Evolutionary conservation across 176 grass and related monocot species (phyloP).

Genomic region (Triticum timopheevii): DNA sequence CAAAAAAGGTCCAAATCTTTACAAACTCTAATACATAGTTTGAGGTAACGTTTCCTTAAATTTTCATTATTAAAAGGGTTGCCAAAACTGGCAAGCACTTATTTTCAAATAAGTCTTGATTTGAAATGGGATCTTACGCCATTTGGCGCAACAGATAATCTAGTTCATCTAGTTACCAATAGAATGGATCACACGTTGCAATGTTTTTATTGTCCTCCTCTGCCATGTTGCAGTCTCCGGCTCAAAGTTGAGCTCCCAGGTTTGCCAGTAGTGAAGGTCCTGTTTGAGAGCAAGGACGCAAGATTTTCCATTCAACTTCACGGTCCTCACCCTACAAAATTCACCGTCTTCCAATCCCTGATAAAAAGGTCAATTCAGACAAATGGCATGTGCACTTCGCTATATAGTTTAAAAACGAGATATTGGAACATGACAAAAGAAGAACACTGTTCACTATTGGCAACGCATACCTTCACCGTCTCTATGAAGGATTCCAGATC

Average conservation of each 20-base stretch:
- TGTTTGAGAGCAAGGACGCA: constrained; percentile 88
- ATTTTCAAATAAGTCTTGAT: too few relatives aligned
- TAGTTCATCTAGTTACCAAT: neutral
- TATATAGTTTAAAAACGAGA: too few relatives aligned
- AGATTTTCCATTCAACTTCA: constrained; percentile 93
- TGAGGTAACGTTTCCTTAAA: too few relatives aligned
- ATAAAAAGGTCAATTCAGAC: neutral
- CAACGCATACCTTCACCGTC: constrained; percentile 64
- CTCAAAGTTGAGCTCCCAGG: constrained; percentile 91
- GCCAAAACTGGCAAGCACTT: too few relatives aligned
- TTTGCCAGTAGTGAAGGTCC: constrained; percentile 98
- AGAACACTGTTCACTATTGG: neutral
- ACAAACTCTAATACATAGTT: too few relatives aligned
- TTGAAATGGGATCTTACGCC: too few relatives aligned
- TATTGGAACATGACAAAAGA: neutral
- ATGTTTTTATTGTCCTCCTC: constrained; percentile 75
- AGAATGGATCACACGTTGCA: constrained; percentile 48
- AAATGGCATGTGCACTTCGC: too few relatives aligned
- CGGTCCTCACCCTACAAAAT: constrained; percentile 88
- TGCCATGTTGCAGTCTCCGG: constrained; percentile 77
- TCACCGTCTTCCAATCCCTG: constrained; percentile 89
- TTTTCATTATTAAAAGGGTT: too few relatives aligned
- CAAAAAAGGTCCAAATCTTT: too few relatives aligned
- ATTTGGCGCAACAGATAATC: too few relatives aligned
- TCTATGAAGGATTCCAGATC: constrained; percentile 83